Percentiles rank a stretch among this genome's conserved stretches.
phyloP scores from a whole-genome alignment of 164 flowering plant species.

The Vitis amurensis region DNA sequence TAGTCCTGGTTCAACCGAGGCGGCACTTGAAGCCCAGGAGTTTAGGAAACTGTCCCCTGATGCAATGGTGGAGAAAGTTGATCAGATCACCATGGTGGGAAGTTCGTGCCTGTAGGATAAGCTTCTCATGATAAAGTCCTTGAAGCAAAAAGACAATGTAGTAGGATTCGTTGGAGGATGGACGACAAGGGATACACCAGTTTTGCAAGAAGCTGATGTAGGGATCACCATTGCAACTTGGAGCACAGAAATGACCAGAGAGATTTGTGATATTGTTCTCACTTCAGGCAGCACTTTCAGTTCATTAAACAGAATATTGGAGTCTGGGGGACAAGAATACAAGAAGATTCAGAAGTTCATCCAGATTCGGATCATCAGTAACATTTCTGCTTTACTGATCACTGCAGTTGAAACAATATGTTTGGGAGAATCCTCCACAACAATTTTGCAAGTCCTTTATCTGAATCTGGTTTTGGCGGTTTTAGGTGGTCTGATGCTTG shows the following conservation, averaged over 20 bases:
- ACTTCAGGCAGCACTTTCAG: not conserved
- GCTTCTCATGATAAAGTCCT: constrained; percentile 11
- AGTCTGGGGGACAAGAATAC: constrained; percentile 13
- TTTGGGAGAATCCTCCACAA: constrained; percentile 19
- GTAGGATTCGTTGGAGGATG: constrained; percentile 21
- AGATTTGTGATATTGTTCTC: constrained; percentile 12
- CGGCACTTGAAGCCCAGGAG: constrained; percentile 13
- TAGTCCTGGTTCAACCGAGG: not conserved
- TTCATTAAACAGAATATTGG: constrained; percentile 1
- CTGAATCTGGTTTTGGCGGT: constrained; percentile 18
- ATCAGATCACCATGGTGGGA: constrained; percentile 18
- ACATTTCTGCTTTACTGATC: constrained; percentile 13
- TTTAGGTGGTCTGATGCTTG: constrained; percentile 24
- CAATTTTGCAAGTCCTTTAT: constrained; percentile 21
- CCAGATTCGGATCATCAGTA: constrained; percentile 22
- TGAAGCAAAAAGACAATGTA: constrained; percentile 15
- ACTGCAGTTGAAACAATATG: constrained; percentile 8
- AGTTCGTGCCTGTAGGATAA: constrained; percentile 12
- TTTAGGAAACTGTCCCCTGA: not conserved
- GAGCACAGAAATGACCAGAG: constrained; percentile 17
- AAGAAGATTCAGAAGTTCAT: constrained; percentile 24
- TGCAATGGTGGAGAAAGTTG: constrained; percentile 11
- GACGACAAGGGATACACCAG: constrained; percentile 16
- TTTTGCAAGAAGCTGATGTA: constrained; percentile 27
- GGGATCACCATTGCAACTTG: constrained; percentile 13